Conservation (phyloP, 305 asterid genomes). For the Euphrasia arctica region DNA sequence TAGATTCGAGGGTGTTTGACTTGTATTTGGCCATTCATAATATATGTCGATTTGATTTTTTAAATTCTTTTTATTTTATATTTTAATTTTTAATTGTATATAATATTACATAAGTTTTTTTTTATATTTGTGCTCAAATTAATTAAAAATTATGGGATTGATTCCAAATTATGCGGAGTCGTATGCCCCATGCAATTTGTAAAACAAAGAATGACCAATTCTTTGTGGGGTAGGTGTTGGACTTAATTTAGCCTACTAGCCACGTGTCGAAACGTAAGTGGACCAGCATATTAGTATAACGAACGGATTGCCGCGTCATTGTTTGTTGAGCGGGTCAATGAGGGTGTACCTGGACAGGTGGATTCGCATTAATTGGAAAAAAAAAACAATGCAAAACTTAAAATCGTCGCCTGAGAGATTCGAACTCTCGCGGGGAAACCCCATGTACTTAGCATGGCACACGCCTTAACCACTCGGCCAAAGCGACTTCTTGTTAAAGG, state of each 20-base stretch:
- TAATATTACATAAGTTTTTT: too few relatives aligned
- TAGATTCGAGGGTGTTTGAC: too few relatives aligned
- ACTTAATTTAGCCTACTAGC: not conserved
- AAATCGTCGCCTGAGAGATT: conserved; percentile 96
- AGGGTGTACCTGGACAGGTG: not conserved
- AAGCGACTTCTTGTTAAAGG: conserved; percentile 48
- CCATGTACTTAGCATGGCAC: conserved; percentile 99
- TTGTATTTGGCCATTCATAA: too few relatives aligned
- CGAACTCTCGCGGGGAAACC: conserved; percentile 99
- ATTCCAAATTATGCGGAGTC: too few relatives aligned
- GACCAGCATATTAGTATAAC: not conserved
- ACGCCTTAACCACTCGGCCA: conserved; percentile 99
- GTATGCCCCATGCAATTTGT: too few relatives aligned
- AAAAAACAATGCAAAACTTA: too few relatives aligned
- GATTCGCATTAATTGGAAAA: too few relatives aligned
- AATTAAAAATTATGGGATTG: too few relatives aligned
- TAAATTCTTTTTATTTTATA: too few relatives aligned
- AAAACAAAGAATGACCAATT: not conserved
- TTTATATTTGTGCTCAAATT: too few relatives aligned
- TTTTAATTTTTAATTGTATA: too few relatives aligned
- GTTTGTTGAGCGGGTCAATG: not conserved
- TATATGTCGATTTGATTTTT: too few relatives aligned
- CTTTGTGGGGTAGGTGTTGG: not conserved
- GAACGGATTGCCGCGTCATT: not conserved
- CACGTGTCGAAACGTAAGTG: not conserved